Percentiles rank a stretch among this genome's conserved stretches.
Conservation (phyloP, 495 filamentous ascomycete genomes). For the Tuber umbilicatum region DNA sequence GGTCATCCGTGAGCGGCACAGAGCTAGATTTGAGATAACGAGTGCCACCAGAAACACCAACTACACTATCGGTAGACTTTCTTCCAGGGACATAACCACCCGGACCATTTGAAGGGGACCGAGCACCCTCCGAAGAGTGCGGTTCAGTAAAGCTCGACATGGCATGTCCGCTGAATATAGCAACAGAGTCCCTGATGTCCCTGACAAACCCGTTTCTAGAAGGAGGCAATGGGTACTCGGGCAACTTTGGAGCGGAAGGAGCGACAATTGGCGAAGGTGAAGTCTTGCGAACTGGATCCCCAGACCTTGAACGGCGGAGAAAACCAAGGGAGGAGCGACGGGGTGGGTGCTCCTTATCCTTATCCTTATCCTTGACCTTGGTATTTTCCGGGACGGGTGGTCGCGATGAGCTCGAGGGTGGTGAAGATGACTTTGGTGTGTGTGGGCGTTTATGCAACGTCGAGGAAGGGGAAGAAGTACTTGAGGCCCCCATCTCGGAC, state of each 20-base stretch:
- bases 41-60: slow-evolving; percentile 18
- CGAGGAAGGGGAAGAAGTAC: slow-evolving; percentile 11
- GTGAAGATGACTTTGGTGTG: slow-evolving; percentile 29
- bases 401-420: slow-evolving; percentile 11
- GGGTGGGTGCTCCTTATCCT: slow-evolving; percentile 39
- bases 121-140: slow-evolving; percentile 45
- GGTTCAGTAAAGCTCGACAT: slow-evolving; percentile 39
- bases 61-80: slow-evolving; percentile 46
- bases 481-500: slow-evolving; percentile 18
- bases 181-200: slow-evolving; percentile 57
- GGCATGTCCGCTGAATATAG: slow-evolving; percentile 54
- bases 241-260: slow-evolving; percentile 62
- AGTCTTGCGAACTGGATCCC: slow-evolving; percentile 63
- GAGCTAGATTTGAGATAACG: slow-evolving; percentile 34
- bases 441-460: slow-evolving; percentile 27
- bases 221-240: slow-evolving; percentile 58
- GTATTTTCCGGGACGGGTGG: slow-evolving; percentile 32
- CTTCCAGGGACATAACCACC: slow-evolving; percentile 39
- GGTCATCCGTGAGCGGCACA: slow-evolving; percentile 51
- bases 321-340: slow-evolving; percentile 54
- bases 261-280: slow-evolving; percentile 50
- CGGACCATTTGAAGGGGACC: slow-evolving; percentile 42
- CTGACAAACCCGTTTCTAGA: slow-evolving; percentile 70
- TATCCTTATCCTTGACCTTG: slow-evolving; percentile 35
- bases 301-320: slow-evolving; percentile 74